Evolutionary conservation across 2,329 filamentous ascomycete species (phyloP).

Genomic region (Trichocomaceae sp.): DNA sequence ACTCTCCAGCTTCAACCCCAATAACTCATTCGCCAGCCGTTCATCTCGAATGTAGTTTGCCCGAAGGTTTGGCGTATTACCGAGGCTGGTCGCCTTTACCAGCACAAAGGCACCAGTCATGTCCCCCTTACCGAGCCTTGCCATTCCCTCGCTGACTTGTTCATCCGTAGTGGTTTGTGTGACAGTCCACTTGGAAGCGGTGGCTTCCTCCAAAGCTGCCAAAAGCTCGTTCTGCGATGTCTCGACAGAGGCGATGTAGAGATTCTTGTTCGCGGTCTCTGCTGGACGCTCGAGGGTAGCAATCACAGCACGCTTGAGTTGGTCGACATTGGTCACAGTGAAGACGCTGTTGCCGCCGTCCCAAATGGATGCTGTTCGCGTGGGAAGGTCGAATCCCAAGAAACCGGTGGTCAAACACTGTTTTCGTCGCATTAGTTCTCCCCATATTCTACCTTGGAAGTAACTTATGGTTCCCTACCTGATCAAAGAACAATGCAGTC

Average conservation of each 20-base stretch:
- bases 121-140: conserved; percentile 19
- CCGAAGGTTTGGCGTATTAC: conserved; percentile 17
- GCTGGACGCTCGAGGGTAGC: conserved; percentile 45
- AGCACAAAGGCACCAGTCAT: conserved; percentile 21
- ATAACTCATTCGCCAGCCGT: conserved; percentile 18
- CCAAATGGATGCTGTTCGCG: conserved; percentile 48
- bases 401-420: conserved; percentile 41
- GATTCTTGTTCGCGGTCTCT: conserved; percentile 52
- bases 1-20: conserved; percentile 19
- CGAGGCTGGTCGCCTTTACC: conserved; percentile 19
- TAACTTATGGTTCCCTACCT: conserved; percentile 23
- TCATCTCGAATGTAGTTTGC: conserved; percentile 21
- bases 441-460: conserved; percentile 20
- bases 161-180: conserved; percentile 29
- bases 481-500: conserved; percentile 57
- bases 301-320: conserved; percentile 49
- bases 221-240: conserved; percentile 55
- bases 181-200: conserved; percentile 47
- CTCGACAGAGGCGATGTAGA: conserved; percentile 53
- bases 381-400: conserved; percentile 46
- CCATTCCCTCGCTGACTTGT: conserved; percentile 14
- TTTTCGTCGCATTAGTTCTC: no score
- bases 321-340: conserved; percentile 45
- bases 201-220: conserved; percentile 46
- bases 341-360: conserved; percentile 52